These are phyloP conservation scores for Carpinus viminea DNA, from an alignment of 306 rosid species.

Conservation along the genomic window DNA sequence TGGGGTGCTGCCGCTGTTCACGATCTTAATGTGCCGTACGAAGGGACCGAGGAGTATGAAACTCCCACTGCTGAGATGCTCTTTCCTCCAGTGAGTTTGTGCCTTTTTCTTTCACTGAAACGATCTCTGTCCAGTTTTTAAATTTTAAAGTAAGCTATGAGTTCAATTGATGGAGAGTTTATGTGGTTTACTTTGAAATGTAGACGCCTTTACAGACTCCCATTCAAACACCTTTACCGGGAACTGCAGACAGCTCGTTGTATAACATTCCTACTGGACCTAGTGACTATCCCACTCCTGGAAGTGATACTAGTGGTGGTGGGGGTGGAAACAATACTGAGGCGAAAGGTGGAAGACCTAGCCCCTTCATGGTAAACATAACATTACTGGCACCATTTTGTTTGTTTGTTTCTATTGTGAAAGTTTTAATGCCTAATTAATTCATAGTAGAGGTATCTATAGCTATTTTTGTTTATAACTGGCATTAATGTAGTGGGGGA, in stretches of 20 bases:
- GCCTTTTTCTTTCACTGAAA: background rate
- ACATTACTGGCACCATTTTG: background rate
- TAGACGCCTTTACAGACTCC: constrained; percentile 95
- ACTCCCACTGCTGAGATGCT: constrained; percentile 97
- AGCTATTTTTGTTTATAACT: background rate
- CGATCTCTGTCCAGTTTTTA: background rate
- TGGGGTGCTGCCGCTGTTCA: constrained; percentile 90
- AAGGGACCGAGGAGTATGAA: constrained; percentile 94
- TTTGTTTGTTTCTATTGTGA: constrained; percentile 10
- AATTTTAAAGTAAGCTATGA: background rate
- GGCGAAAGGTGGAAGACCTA: constrained; percentile 67
- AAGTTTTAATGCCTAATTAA: background rate
- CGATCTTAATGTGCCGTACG: constrained; percentile 97
- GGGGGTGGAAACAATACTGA: constrained; percentile 50
- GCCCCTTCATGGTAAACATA: constrained; percentile 66
- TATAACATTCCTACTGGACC: constrained; percentile 91
- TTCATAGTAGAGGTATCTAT: background rate
- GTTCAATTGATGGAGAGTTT: constrained; percentile 15
- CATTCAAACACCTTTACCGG: constrained; percentile 87
- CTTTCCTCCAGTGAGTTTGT: constrained; percentile 88
- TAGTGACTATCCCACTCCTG: constrained; percentile 76
- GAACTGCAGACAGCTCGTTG: constrained; percentile 56
- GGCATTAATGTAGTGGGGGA: background rate
- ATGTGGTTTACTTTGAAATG: constrained; percentile 19
- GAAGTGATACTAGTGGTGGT: constrained; percentile 61